Conservation (phyloP, 2,329 filamentous ascomycete species). For the Teratosphaeria zuluensis region DNA sequence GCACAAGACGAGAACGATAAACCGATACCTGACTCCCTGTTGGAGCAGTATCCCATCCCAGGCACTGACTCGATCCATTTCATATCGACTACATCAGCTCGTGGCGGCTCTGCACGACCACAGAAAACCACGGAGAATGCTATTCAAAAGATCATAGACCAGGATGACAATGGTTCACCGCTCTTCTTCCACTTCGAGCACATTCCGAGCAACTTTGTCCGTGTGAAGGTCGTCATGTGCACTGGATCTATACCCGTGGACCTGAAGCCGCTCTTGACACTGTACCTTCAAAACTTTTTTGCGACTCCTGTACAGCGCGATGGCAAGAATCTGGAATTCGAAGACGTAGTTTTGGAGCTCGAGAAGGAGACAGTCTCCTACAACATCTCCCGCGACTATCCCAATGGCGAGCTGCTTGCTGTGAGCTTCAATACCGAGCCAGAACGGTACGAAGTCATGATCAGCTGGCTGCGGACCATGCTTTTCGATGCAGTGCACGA, state of each 20-base stretch:
- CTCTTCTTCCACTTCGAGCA: conserved; percentile 97
- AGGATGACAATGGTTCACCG: conserved; percentile 49
- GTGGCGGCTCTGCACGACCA: conserved; percentile 66
- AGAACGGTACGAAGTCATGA: conserved; percentile 72
- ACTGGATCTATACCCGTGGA: conserved; percentile 69
- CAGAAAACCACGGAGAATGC: conserved; percentile 58
- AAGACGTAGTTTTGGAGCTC: conserved; percentile 81
- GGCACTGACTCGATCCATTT: conserved; percentile 88
- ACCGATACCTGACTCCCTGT: conserved; percentile 70
- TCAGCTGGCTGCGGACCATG: conserved; percentile 76
- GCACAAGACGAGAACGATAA: conserved; percentile 79
- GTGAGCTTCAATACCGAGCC: conserved; percentile 80
- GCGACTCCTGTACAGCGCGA: conserved; percentile 74
- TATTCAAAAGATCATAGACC: conserved; percentile 68
- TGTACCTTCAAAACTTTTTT: conserved; percentile 92
- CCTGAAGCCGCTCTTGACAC: conserved; percentile 69
- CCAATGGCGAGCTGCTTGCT: conserved; percentile 71
- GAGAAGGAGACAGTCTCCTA: conserved; percentile 89
- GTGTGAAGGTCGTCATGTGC: conserved; percentile 70
- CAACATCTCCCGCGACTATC: conserved; percentile 57
- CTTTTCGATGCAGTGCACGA: conserved; percentile 89
- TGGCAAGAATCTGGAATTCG: conserved; percentile 72
- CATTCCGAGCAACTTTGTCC: conserved; percentile 85
- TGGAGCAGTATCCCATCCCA: conserved; percentile 74
- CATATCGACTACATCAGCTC: conserved; percentile 75